phyloP scores from a whole-genome alignment of 225 moss, liverwort and hornwort genomes.

The Marchantia paleacea region DNA sequence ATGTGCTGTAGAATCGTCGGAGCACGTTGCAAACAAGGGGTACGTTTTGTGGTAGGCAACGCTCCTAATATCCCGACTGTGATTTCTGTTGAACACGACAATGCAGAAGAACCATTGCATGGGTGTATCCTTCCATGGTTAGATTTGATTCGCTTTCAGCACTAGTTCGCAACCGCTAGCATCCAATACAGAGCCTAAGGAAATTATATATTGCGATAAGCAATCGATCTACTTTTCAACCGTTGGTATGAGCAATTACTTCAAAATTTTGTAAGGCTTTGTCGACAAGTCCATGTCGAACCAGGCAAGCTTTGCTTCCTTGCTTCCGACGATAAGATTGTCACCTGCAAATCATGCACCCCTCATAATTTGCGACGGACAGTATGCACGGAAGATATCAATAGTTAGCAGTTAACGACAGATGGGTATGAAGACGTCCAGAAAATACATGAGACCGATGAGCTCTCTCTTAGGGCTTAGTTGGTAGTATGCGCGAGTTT shows the following conservation, averaged over 20 bases:
- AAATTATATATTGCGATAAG: too few species aligned
- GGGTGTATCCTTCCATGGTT: background rate
- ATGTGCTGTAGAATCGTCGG: constrained; percentile 88
- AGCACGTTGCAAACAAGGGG: constrained; percentile 91
- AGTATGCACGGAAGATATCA: too few species aligned
- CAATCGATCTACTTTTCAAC: too few species aligned
- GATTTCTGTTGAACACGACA: constrained; percentile 56
- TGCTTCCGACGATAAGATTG: constrained; percentile 90
- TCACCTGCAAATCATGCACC: constrained; percentile 58
- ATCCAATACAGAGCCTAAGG: too few species aligned
- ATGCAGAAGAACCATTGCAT: background rate
- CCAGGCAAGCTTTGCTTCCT: constrained; percentile 93
- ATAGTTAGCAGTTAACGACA: too few species aligned
- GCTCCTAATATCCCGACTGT: constrained; percentile 71
- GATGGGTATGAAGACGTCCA: too few species aligned
- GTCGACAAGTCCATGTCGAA: constrained; percentile 99
- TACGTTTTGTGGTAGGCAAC: constrained; percentile 82
- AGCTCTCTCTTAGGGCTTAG: too few species aligned
- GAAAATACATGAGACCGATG: too few species aligned
- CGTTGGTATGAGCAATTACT: constrained; percentile 39
- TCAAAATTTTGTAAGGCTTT: constrained; percentile 85
- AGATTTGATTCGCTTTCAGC: background rate
- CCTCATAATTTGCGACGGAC: too few species aligned
- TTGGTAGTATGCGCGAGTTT: too few species aligned
- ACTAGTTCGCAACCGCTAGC: background rate